Base-by-base conservation (phyloP, 2,329 filamentous ascomycete genomes). In the Ceratocystis eucalypticola region DNA sequence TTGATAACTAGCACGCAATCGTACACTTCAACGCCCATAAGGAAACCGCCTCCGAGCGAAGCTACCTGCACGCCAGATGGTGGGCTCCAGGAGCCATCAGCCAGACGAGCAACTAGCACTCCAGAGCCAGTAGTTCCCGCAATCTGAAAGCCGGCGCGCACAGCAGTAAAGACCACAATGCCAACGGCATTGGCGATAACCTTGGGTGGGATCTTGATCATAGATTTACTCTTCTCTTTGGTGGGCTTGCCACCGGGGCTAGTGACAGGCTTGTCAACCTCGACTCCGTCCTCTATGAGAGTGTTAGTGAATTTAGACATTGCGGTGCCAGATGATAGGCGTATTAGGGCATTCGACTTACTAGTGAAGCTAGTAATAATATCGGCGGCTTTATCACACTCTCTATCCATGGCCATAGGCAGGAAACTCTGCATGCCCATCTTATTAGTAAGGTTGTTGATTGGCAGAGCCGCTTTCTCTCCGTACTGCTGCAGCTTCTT, bases 1-100 rank as follows among this genome's bases (percentile, higher is more conserved):
- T 95, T 95, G 74, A 96, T 91, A 45, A 95, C 88, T 28, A 91
- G 84, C 2, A 96, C 89, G 71, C 89, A 94, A 74, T 95, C 91
- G 76, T 94, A 95, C 33, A 95, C 91, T 74, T 95, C 91, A 12
- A 93, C 82, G 12, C 91, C 91, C 0, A 89, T 83, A 68, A 93
- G 80, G 73, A 95, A 90, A 0, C 91, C 91, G 0, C 91, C 82
- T 3, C 88, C 89, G 1, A 89, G 82, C 0, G 89, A 90, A 72
- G 93, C 88, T 30, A 94, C 81, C 75, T 92, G 82, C 72, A 96
- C 92, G 41, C 88, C 91, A 0, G 87, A 90, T 0, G 91, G 91
- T 1, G 89, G 87, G 50, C 87, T 89, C 90, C 90, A 95, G 7
- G 77, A 78, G 15, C 86, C 86, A 71, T 88, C 84, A 2, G 80